Percentiles rank a stretch among this genome's conserved stretches.
These are phyloP conservation scores for Amauroascus niger DNA, from an alignment of 2,329 filamentous ascomycete species.

Conservation along the genomic window DNA sequence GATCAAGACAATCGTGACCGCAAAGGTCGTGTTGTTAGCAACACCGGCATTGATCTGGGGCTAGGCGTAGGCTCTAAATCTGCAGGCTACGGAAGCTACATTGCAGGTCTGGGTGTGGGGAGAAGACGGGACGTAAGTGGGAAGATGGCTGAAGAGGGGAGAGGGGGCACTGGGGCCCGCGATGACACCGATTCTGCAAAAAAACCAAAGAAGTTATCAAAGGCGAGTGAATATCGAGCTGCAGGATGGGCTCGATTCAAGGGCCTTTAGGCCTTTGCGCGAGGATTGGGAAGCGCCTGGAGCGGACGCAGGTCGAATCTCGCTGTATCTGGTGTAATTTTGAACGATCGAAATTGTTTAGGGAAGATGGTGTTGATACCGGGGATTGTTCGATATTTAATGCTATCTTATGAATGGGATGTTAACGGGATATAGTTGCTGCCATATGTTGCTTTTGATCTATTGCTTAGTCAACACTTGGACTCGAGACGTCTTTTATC, in stretches of 20 bases:
- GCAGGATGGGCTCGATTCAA: conserved; percentile 41
- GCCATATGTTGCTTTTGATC: no score
- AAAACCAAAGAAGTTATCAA: not conserved
- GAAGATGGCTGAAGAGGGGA: conserved; percentile 40
- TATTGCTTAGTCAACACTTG: no score
- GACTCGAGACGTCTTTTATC: no score
- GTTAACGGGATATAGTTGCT: not conserved
- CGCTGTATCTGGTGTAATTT: not conserved
- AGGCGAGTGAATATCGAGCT: conserved; percentile 24
- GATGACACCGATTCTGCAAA: not conserved
- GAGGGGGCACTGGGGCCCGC: conserved; percentile 21
- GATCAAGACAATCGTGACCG: conserved; percentile 27
- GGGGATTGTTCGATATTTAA: not conserved
- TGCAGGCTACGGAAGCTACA: conserved; percentile 34
- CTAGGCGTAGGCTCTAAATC: conserved; percentile 21
- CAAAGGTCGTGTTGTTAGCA: conserved; percentile 38
- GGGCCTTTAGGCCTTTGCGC: conserved; percentile 27
- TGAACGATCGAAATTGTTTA: not conserved
- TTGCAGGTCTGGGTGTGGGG: conserved; percentile 37
- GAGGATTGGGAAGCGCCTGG: not conserved
- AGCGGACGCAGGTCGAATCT: not conserved
- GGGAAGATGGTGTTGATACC: not conserved
- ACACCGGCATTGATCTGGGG: conserved; percentile 33
- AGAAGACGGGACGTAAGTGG: conserved; percentile 40
- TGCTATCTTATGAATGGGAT: not conserved